Conservation (phyloP, 1,284 basidiomycete genomes). For the Veloporphyrellus conicus region DNA sequence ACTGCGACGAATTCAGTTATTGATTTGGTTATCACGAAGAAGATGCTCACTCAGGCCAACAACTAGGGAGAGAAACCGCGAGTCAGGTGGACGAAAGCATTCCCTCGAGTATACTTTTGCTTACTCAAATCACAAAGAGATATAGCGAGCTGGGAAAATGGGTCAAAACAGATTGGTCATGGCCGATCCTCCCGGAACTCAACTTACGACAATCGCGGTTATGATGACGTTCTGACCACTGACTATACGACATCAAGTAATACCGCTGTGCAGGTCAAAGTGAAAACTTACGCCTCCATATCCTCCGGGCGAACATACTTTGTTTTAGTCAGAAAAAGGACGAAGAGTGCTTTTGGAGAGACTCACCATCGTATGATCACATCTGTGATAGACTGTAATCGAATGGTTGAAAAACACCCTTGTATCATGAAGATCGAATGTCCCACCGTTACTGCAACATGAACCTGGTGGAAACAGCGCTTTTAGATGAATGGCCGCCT, state of each 20-base stretch:
- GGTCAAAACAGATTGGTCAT: slow-evolving; percentile 1
- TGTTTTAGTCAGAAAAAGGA: not conserved
- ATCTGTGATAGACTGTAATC: slow-evolving; percentile 39
- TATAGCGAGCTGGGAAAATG: slow-evolving; percentile 33
- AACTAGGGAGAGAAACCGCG: slow-evolving; percentile 22
- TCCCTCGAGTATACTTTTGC: slow-evolving; percentile 17
- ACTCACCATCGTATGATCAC: slow-evolving; percentile 40
- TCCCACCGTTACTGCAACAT: slow-evolving; percentile 44
- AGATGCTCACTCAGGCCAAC: slow-evolving; percentile 38
- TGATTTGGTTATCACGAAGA: not conserved
- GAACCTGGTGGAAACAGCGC: slow-evolving; percentile 30
- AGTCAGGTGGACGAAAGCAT: not conserved
- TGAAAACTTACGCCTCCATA: slow-evolving; percentile 38
- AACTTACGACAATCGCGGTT: slow-evolving; percentile 36
- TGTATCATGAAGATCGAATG: not conserved
- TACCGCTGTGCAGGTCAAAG: not conserved
- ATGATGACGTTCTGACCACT: slow-evolving; percentile 38
- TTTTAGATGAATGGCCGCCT: not conserved
- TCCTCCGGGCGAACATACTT: slow-evolving; percentile 39
- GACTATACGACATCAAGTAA: slow-evolving; percentile 29
- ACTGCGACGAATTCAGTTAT: slow-evolving; percentile 27
- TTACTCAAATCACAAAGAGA: slow-evolving; percentile 42
- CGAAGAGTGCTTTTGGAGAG: not conserved
- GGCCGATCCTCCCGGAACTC: slow-evolving; percentile 18
- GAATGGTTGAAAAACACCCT: not conserved